These are phyloP conservation scores for Backusella psychrophila DNA, from an alignment of 192 early-diverging fungal species.

Conservation along the genomic window DNA sequence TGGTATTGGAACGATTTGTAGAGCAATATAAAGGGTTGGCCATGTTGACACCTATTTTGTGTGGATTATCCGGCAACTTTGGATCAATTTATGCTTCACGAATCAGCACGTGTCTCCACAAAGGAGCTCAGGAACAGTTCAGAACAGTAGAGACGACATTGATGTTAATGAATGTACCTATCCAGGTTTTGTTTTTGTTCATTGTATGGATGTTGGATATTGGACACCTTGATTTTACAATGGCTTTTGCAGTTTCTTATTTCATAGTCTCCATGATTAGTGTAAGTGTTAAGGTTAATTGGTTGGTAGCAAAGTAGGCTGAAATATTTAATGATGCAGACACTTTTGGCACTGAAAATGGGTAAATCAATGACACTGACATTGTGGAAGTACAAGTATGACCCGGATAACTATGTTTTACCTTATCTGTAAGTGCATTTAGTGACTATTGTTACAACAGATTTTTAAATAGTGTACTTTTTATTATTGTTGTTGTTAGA, in stretches of 20 bases:
- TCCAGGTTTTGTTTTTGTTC: slow-evolving; percentile 61
- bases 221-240: slow-evolving; percentile 39
- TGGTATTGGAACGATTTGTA: slow-evolving; percentile 67
- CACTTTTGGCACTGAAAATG: slow-evolving; percentile 52
- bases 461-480: not conserved
- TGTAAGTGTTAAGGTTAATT: slow-evolving; percentile 36
- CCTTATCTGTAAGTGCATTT: slow-evolving; percentile 53
- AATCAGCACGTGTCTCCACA: slow-evolving; percentile 73
- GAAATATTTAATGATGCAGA: slow-evolving; percentile 36
- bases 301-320: slow-evolving; percentile 26
- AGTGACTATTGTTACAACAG: not conserved
- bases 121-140: slow-evolving; percentile 43
- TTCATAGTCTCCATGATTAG: slow-evolving; percentile 53
- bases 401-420: slow-evolving; percentile 74
- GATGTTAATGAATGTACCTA: slow-evolving; percentile 66
- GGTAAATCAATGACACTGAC: slow-evolving; percentile 52
- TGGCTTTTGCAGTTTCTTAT: slow-evolving; percentile 49
- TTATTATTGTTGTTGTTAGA: slow-evolving; percentile 39
- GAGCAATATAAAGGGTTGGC: slow-evolving; percentile 63
- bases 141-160: slow-evolving; percentile 54
- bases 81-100: slow-evolving; percentile 76
- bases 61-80: slow-evolving; percentile 73
- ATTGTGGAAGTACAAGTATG: slow-evolving; percentile 66
- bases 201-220: slow-evolving; percentile 48
- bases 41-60: slow-evolving; percentile 64